Conservation (phyloP, 257 asterid species). For the Forsythia suspensa region DNA sequence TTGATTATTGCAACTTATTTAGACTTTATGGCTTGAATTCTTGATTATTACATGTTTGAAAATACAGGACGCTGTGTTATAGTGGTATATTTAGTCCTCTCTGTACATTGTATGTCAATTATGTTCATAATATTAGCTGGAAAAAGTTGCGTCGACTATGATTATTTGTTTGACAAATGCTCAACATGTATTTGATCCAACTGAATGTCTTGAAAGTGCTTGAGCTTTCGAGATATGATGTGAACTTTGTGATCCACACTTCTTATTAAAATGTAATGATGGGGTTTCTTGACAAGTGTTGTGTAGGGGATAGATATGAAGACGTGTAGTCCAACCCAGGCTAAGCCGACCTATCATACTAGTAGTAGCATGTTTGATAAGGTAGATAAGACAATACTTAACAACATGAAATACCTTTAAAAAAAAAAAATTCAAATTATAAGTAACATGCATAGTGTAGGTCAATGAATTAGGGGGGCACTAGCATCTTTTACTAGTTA, state of each 20-base stretch:
- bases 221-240: slow-evolving; percentile 9
- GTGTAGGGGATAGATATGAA: background rate
- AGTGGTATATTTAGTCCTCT: slow-evolving; percentile 14
- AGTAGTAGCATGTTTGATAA: background rate
- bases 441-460: background rate
- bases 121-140: slow-evolving; percentile 1
- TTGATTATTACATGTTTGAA: slow-evolving; percentile 20
- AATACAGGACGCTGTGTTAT: slow-evolving; percentile 5
- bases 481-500: background rate
- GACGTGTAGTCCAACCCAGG: too few relatives aligned
- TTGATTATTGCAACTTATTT: background rate
- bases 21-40: slow-evolving; percentile 17
- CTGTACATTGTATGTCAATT: slow-evolving; percentile 18
- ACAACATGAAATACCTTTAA: background rate
- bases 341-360: too few relatives aligned
- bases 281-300: slow-evolving; percentile 13
- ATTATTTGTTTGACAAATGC: slow-evolving; percentile 27
- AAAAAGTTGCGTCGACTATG: slow-evolving; percentile 20
- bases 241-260: background rate
- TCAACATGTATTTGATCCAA: slow-evolving; percentile 5
- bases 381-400: background rate
- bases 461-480: background rate
- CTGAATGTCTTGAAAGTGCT: background rate
- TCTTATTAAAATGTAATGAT: slow-evolving; percentile 17
- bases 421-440: background rate